A percentile compares a stretch with the other conserved stretches of the same genome.
Evolutionary conservation across 139 green algal species (phyloP).

Genomic region (Deuterostichococcus epilithicus): DNA sequence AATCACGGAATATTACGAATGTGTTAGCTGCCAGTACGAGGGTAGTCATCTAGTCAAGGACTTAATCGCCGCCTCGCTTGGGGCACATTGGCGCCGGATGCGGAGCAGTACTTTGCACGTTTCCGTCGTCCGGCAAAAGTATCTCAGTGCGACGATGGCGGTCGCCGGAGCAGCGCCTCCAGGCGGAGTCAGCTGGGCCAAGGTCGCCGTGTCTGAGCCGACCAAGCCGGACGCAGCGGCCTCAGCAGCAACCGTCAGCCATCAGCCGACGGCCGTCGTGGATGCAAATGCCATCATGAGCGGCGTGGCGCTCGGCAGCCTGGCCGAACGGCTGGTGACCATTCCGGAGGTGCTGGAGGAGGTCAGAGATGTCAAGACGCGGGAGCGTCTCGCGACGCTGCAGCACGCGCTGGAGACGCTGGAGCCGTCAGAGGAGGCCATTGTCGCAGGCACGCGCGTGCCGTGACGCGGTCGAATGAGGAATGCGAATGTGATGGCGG

Average conservation of each 20-base stretch:
- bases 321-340: slow-evolving; percentile 62
- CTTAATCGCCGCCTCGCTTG: too few species aligned
- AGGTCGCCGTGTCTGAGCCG: slow-evolving; percentile 28
- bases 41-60: too few species aligned
- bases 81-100: too few species aligned
- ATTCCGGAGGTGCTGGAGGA: slow-evolving; percentile 76
- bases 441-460: slow-evolving; percentile 69
- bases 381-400: slow-evolving; percentile 53
- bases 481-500: too few species aligned
- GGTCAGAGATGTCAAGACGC: slow-evolving; percentile 69
- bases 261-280: slow-evolving; percentile 48
- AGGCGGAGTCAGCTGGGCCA: slow-evolving; percentile 39
- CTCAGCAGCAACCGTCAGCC: neutral
- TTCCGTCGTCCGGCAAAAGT: too few species aligned
- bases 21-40: too few species aligned
- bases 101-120: too few species aligned
- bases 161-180: too few species aligned
- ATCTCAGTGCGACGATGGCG: too few species aligned
- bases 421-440: slow-evolving; percentile 65
- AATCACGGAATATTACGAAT: too few species aligned
- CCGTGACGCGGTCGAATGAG: too few species aligned
- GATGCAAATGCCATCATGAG: slow-evolving; percentile 89
- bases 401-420: slow-evolving; percentile 52
- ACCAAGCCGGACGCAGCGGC: neutral
- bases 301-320: slow-evolving; percentile 45